A percentile compares a stretch with the other conserved stretches of the same genome.
These are phyloP conservation scores for Mallotus japonicus DNA, from an alignment of 441 rosid species.

Conservation along the genomic window DNA sequence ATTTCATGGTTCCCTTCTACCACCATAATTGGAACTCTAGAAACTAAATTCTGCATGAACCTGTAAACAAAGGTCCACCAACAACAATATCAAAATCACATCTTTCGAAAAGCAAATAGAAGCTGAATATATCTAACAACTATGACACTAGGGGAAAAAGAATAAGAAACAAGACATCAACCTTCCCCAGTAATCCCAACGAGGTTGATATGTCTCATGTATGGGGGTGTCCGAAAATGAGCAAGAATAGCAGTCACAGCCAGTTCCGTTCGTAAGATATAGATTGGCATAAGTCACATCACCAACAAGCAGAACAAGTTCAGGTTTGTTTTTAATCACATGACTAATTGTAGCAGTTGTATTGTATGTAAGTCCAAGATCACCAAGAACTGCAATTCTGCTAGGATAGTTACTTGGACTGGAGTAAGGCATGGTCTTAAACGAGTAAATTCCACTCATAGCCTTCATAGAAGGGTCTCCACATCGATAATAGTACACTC, in stretches of 20 bases:
- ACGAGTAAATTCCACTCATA: conserved; percentile 37
- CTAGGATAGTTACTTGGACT: conserved; percentile 41
- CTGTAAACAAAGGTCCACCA: conserved; percentile 20
- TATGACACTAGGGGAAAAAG: not conserved
- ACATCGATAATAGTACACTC: conserved; percentile 45
- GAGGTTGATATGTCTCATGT: conserved; percentile 61
- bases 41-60: conserved; percentile 47
- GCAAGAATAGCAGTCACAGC: conserved; percentile 53
- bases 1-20: conserved; percentile 61
- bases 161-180: not conserved
- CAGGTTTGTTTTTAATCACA: conserved; percentile 42
- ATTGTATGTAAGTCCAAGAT: conserved; percentile 61
- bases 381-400: conserved; percentile 51
- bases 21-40: conserved; percentile 55
- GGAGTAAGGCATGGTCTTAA: conserved; percentile 52
- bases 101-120: not conserved
- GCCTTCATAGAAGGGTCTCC: conserved; percentile 54
- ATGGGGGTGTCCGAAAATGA: conserved; percentile 45
- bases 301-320: conserved; percentile 52
- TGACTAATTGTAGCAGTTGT: conserved; percentile 46
- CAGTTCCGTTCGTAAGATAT: conserved; percentile 61
- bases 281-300: conserved; percentile 51
- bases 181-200: conserved; percentile 78
- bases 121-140: not conserved
- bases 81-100: not conserved